These are phyloP conservation scores for Pythium insidiosum DNA, from an alignment of 352 stramenopile species.

Conservation along the genomic window DNA sequence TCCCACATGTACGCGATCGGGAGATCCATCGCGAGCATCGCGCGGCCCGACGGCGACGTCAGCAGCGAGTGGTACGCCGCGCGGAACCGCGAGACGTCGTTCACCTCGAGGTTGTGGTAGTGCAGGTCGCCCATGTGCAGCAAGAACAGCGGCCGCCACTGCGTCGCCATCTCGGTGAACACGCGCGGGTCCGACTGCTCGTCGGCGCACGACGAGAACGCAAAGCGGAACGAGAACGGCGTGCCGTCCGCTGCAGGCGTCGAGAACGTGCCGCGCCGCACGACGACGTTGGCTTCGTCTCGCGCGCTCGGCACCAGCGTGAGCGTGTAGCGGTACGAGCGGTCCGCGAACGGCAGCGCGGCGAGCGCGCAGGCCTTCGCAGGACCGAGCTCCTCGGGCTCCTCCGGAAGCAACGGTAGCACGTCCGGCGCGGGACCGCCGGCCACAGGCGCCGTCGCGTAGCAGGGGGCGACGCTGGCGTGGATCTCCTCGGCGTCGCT, in stretches of 20 bases:
- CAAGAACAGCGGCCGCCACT: constrained; percentile 77
- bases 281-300: constrained; percentile 12
- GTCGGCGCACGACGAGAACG: constrained; percentile 77
- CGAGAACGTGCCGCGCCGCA: constrained; percentile 31
- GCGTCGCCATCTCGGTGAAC: constrained; percentile 37
- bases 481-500: constrained; percentile 34
- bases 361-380: constrained; percentile 40
- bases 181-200: constrained; percentile 67
- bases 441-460: constrained; percentile 14
- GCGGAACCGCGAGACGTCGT: constrained; percentile 54
- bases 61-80: constrained; percentile 67
- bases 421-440: constrained; percentile 15
- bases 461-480: constrained; percentile 15
- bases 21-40: constrained; percentile 78
- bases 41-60: constrained; percentile 45
- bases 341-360: constrained; percentile 36
- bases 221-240: constrained; percentile 57
- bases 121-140: constrained; percentile 86
- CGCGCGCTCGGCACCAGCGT: constrained; percentile 22
- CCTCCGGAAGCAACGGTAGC: too few species aligned
- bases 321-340: constrained; percentile 57
- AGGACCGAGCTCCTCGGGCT: constrained; percentile 22
- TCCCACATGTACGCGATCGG: constrained; percentile 89
- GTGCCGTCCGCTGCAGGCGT: constrained; percentile 37
- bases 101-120: constrained; percentile 75